Base-by-base conservation (phyloP, 1,284 basidiomycete species). In the Coriolopsis trogii region DNA sequence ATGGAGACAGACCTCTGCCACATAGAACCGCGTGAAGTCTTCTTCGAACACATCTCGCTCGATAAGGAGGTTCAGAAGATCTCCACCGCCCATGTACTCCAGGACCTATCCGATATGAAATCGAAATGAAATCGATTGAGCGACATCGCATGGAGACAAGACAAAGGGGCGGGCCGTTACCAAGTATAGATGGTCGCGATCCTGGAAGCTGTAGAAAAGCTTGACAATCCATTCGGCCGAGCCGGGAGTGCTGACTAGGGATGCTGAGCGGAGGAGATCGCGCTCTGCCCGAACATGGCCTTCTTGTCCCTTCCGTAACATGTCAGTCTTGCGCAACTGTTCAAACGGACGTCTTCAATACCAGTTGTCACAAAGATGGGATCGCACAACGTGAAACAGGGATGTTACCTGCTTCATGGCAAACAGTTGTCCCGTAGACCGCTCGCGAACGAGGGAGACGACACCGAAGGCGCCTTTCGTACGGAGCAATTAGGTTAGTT, bases 261-360 rank as follows among this genome's bases (percentile, higher is more conserved):
- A 84, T 33, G 87, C 93, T 30, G 88, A 86, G 71, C 89, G 91
- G 61, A 95, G 82, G 46, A 95, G 77, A 63, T 96, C 93, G 64
- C 93, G 82, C 68, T 96, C 93, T 29, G 94, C 93, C 29, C 93
- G 85, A 61, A 95, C 89, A 69, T 95, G 94, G 3, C 95, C 95
- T 75, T 98, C 95, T 72, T 98, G 96, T n/a, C 93, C 94, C 74
- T 96, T 96, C 41, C 92, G 87, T 61, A 98, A 80, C 94, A 98
- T 98, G 70, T 98, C 95, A 51, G 87, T 87, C 75, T 98, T 99
- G 48, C 95, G 85, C 64, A 97, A 78, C 91, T 95, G 66, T 49
- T 49, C 8, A 49, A 60, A 67, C 10, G 31, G 31, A 41, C 33
- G 45, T 12, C 30, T 41, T 25, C 15, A 46, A 34, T 24, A 20